Evolutionary conservation across 2,329 filamentous ascomycete genomes (phyloP).

Genomic region (Juglanconis oblonga): DNA sequence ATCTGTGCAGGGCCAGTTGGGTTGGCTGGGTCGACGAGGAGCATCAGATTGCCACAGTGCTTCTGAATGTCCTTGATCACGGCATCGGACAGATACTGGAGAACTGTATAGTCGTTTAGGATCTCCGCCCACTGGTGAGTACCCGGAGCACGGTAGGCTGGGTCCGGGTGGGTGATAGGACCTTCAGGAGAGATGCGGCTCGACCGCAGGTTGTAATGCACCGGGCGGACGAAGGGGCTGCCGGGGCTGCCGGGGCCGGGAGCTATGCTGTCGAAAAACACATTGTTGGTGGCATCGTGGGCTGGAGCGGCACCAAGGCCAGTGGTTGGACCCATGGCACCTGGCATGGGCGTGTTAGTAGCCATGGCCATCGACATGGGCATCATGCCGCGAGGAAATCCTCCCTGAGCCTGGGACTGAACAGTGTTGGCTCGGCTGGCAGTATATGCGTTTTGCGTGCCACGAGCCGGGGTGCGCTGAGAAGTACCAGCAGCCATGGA

Average conservation of each 20-base stretch:
- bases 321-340: too few species aligned
- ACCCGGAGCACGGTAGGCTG: conserved; percentile 10
- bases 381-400: too few species aligned
- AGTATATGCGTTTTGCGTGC: too few species aligned
- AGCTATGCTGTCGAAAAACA: neutral
- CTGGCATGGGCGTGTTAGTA: too few species aligned
- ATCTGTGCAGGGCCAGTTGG: neutral
- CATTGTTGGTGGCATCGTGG: too few species aligned
- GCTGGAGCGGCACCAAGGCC: too few species aligned
- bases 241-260: neutral
- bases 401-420: too few species aligned
- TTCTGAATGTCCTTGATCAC: conserved; percentile 17
- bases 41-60: conserved; percentile 11
- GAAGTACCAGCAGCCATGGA: too few species aligned
- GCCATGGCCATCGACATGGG: too few species aligned
- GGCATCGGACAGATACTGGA: conserved; percentile 9
- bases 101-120: neutral
- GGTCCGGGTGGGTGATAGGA: conserved; percentile 6
- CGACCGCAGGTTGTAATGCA: neutral
- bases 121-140: conserved; percentile 15
- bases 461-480: too few species aligned
- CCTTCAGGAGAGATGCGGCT: conserved; percentile 11
- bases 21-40: neutral
- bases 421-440: too few species aligned
- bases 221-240: neutral